These are phyloP conservation scores for Aspergillus terreus DNA, from an alignment of 2,329 filamentous ascomycete species.

Conservation along the genomic window DNA sequence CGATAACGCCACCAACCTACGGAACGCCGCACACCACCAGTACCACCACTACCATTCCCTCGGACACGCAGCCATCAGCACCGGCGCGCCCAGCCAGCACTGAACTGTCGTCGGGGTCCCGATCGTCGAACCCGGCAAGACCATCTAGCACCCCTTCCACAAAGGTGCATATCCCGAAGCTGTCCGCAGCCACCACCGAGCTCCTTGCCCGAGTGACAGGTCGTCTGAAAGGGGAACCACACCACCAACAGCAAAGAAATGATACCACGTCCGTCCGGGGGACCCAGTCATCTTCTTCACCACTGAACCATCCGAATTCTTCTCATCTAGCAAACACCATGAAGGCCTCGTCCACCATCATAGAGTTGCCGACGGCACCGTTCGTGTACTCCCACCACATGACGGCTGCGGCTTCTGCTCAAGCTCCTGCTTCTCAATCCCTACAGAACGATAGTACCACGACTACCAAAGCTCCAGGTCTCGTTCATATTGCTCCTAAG, in stretches of 20 bases:
- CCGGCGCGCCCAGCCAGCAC: not conserved
- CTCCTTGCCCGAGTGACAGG: constrained; percentile 22
- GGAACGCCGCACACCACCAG: constrained; percentile 9
- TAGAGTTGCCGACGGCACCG: constrained; percentile 22
- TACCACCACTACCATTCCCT: constrained; percentile 2
- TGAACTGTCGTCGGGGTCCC: constrained; percentile 7
- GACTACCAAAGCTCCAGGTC: constrained; percentile 3
- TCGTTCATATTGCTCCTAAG: constrained; percentile 10
- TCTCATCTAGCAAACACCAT: constrained; percentile 8
- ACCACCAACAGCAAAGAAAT: constrained; percentile 9
- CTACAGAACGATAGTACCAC: not conserved
- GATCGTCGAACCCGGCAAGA: constrained; percentile 8
- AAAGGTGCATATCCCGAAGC: constrained; percentile 21
- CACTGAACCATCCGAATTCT: constrained; percentile 5
- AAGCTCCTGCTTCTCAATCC: not conserved
- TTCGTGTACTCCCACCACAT: constrained; percentile 16
- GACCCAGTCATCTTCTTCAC: constrained; percentile 5
- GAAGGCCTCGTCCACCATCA: constrained; percentile 22
- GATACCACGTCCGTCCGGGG: constrained; percentile 10
- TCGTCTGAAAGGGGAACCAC: constrained; percentile 13
- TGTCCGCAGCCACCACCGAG: constrained; percentile 24
- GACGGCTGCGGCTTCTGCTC: constrained; percentile 9
- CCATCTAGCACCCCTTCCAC: constrained; percentile 9
- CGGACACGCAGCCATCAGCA: constrained; percentile 12
- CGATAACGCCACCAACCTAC: constrained; percentile 16